Evolutionary conservation across 2,329 filamentous ascomycete genomes (phyloP), one percentile per base, ranked within the genome.

Genomic region (Venturia aucupariae): DNA sequence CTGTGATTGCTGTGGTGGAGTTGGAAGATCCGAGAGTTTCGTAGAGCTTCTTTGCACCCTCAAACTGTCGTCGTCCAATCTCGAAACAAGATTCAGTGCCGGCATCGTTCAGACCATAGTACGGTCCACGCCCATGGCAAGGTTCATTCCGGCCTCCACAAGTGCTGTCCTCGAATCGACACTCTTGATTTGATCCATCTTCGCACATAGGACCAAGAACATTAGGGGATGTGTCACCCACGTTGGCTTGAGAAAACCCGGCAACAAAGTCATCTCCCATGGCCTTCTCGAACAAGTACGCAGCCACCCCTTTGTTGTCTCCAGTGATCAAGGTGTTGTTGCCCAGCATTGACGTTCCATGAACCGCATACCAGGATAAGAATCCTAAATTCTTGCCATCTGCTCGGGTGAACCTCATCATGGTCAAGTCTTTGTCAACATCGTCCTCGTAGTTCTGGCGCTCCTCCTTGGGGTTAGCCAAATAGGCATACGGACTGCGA

Each of bases 301-400:
- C 90, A 2, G 93, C 92, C 7, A 96, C 90, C 15, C 93, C 93
- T 77, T 97, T 97, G 79, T 97, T 97, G 75, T 97, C 93, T n/a
- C 90, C 93, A 2, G 92, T 87, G 61, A 94, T 85, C 17, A 96
- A 81, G 0, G 92, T 97, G 76, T 96, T 96, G 77, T 97, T 97
- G 64, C 90, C 89, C 30, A 92, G 85, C 75, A 97, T 84, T 0
- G 91, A 96, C 0, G 93, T 97, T 59, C 92, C 92, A 73, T 97
- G 93, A 0, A 92, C 90, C 2, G 93, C 86, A 73, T 93, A 96
- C 90, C 92, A 97, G 19, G 90, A 94, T 65, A 97, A 77, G 0
- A 95, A 80, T 15, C 91, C 92, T 51, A 91, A 84, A 65, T 87
- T 88, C 76, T 91, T 92, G 60, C 83, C 81, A 71, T 94, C 90